Conservation (phyloP, 768 basidiomycete species). For the Clavaria fumosa region DNA sequence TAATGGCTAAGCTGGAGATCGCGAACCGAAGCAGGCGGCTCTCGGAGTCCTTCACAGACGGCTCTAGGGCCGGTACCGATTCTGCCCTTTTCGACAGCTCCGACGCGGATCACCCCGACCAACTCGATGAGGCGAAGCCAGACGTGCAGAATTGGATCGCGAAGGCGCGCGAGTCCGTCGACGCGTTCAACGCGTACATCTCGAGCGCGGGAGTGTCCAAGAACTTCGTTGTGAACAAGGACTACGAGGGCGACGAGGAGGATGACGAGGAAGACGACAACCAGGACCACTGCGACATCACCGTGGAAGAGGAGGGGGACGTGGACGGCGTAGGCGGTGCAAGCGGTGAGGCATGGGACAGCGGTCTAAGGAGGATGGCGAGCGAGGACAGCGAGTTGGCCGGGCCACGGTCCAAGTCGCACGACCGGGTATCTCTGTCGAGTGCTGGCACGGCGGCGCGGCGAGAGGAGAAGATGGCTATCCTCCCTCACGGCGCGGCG, state of each 20-base stretch:
- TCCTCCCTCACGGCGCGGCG: conserved; percentile 1
- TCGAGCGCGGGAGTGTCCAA: conserved; percentile 40
- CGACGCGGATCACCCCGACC: conserved; percentile 9
- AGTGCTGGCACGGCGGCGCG: conserved; percentile 16
- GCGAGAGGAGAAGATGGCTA: background rate
- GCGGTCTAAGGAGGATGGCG: background rate
- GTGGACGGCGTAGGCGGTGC: conserved; percentile 25
- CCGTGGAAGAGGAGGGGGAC: conserved; percentile 28
- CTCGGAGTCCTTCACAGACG: too few species aligned
- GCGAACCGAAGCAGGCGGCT: conserved; percentile 11
- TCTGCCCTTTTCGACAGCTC: too few species aligned
- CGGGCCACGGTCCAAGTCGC: background rate
- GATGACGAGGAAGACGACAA: conserved; percentile 25
- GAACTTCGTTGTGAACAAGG: conserved; percentile 33
- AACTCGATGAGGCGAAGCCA: conserved; percentile 15
- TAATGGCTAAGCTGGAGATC: conserved; percentile 61
- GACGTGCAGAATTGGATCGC: conserved; percentile 63
- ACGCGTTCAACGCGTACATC: conserved; percentile 53
- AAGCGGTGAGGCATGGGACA: conserved; percentile 11
- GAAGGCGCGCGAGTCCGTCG: conserved; percentile 52
- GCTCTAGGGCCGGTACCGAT: too few species aligned
- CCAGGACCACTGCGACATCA: conserved; percentile 25
- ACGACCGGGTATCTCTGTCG: background rate
- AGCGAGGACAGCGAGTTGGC: too few species aligned
- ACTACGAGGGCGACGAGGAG: conserved; percentile 25